phyloP scores from a whole-genome alignment of 176 grass and related monocot genomes.

The Carex pumila region DNA sequence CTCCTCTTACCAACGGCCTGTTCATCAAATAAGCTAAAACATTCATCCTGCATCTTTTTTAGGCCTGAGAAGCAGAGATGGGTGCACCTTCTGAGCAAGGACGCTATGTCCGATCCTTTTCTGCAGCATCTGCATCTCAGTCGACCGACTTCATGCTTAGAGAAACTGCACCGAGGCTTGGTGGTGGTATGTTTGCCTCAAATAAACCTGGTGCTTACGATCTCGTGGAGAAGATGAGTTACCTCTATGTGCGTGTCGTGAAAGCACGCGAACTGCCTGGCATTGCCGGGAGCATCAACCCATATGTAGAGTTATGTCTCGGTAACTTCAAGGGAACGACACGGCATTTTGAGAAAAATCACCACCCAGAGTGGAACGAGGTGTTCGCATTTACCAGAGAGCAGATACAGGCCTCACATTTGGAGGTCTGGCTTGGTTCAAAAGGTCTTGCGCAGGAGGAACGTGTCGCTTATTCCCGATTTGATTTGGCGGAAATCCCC shows the following conservation, averaged over 20 bases:
- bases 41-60: neutral
- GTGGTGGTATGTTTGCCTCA: constrained; percentile 18
- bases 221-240: constrained; percentile 37
- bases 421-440: constrained; percentile 19
- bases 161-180: constrained; percentile 36
- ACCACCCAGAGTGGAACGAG: constrained; percentile 28
- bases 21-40: constrained; percentile 9
- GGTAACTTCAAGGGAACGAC: constrained; percentile 18
- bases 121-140: constrained; percentile 13
- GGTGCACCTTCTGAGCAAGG: constrained; percentile 14
- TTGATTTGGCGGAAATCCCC: constrained; percentile 22
- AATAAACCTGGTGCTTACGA: constrained; percentile 30
- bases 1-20: constrained; percentile 16
- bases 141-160: constrained; percentile 29
- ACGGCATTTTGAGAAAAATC: constrained; percentile 25
- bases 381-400: constrained; percentile 26
- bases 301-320: constrained; percentile 6
- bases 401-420: neutral
- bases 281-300: neutral
- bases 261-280: constrained; percentile 33
- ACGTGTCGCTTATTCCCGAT: neutral
- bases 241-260: constrained; percentile 36
- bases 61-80: constrained; percentile 7
- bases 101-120: constrained; percentile 9
- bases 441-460: constrained; percentile 22